Conservation (phyloP, 2,329 filamentous ascomycete genomes). For the Sarocladiaceae sp. region DNA sequence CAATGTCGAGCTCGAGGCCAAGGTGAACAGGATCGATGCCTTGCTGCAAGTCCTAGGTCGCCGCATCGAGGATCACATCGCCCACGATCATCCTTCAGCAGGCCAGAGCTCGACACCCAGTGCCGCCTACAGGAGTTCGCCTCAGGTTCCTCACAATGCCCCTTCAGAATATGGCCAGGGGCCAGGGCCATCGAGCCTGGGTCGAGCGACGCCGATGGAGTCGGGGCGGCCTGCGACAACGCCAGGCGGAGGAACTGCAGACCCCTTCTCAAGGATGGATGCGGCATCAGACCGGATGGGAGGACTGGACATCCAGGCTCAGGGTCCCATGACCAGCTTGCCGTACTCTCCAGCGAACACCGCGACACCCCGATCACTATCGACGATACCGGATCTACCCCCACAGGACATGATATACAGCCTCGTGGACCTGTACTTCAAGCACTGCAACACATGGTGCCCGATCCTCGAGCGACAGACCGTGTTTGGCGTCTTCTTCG, state of each 20-base stretch:
- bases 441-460: slow-evolving; percentile 57
- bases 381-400: slow-evolving; percentile 43
- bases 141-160: slow-evolving; percentile 2
- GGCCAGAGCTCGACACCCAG: slow-evolving; percentile 1
- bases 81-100: slow-evolving; percentile 16
- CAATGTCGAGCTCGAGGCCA: slow-evolving; percentile 52
- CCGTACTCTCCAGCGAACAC: slow-evolving; percentile 2
- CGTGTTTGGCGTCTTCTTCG: slow-evolving; percentile 33
- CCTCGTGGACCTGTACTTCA: slow-evolving; percentile 56
- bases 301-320: background rate
- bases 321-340: background rate
- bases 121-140: background rate
- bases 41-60: slow-evolving; percentile 35
- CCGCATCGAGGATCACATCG: slow-evolving; percentile 35
- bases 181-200: slow-evolving; percentile 5
- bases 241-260: background rate
- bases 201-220: slow-evolving; percentile 8
- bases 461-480: slow-evolving; percentile 38
- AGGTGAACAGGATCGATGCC: slow-evolving; percentile 46
- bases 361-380: slow-evolving; percentile 16
- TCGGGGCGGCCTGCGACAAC: background rate
- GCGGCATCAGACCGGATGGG: background rate
- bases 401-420: slow-evolving; percentile 55
- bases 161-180: slow-evolving; percentile 3
- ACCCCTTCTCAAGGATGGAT: background rate